Evolutionary conservation across 2,329 filamentous ascomycete species (phyloP).

Genomic region (Aspergillus glaucus): DNA sequence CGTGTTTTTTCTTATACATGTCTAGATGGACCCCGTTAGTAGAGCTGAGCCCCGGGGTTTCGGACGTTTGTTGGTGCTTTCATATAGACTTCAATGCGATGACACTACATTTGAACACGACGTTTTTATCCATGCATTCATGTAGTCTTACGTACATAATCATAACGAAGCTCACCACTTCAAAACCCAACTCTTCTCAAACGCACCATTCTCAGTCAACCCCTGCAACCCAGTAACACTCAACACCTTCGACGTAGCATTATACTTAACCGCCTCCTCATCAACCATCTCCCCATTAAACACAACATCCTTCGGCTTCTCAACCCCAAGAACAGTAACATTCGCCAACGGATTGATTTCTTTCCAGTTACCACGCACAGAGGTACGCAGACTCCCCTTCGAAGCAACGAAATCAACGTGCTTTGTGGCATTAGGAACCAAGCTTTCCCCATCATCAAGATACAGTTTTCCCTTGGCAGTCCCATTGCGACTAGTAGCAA

Average conservation of each 20-base stretch:
- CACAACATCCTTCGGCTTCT: slow-evolving; percentile 38
- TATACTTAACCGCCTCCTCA: slow-evolving; percentile 42
- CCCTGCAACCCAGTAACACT: slow-evolving; percentile 46
- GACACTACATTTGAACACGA: no score
- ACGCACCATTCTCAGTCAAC: slow-evolving; percentile 51
- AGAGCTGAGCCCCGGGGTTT: no score
- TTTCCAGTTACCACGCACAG: slow-evolving; percentile 46
- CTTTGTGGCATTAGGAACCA: slow-evolving; percentile 51
- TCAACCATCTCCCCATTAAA: slow-evolving; percentile 47
- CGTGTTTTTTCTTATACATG: slow-evolving; percentile 1
- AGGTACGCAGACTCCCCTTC: slow-evolving; percentile 42
- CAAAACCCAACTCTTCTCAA: slow-evolving; percentile 52
- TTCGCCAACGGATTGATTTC: slow-evolving; percentile 56
- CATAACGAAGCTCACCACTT: slow-evolving; percentile 33
- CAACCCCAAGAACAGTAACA: slow-evolving; percentile 57
- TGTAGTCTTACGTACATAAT: no score
- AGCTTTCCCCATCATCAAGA: slow-evolving; percentile 67
- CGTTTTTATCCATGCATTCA: no score
- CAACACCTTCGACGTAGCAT: slow-evolving; percentile 44
- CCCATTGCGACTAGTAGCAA: slow-evolving; percentile 52
- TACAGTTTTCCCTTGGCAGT: slow-evolving; percentile 59
- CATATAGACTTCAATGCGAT: no score
- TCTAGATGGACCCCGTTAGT: no score
- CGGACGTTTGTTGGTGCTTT: no score
- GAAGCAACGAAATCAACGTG: slow-evolving; percentile 39